Conservation (phyloP, 2,329 filamentous ascomycete genomes). For the Botrytis hyacinthi region DNA sequence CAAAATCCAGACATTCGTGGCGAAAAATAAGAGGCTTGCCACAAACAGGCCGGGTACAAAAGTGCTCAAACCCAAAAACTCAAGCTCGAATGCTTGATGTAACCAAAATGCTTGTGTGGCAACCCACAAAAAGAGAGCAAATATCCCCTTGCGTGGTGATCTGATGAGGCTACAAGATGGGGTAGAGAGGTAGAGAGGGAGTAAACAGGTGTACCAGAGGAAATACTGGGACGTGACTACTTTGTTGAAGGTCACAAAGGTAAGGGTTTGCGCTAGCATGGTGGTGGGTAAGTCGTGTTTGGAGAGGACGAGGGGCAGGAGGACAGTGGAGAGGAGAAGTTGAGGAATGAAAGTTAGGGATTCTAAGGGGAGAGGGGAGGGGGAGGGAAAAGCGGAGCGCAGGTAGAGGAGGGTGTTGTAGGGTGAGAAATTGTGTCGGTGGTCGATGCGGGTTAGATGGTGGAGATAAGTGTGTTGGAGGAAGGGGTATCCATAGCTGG, state of each 20-base stretch:
- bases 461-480: conserved; percentile 89
- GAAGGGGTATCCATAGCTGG: conserved; percentile 75
- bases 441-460: conserved; percentile 88
- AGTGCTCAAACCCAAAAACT: conserved; percentile 77
- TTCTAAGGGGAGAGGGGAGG: conserved; percentile 53
- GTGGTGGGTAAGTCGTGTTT: conserved; percentile 78
- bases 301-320: conserved; percentile 73
- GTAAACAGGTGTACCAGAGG: conserved; percentile 93
- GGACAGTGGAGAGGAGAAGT: conserved; percentile 71
- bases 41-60: conserved; percentile 84
- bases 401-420: conserved; percentile 93
- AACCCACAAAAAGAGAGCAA: conserved; percentile 71
- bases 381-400: conserved; percentile 59
- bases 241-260: conserved; percentile 97
- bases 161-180: conserved; percentile 75
- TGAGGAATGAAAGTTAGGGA: conserved; percentile 88
- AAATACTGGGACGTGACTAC: conserved; percentile 76
- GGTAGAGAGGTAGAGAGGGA: conserved; percentile 83
- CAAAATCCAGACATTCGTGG: conserved; percentile 83
- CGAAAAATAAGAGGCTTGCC: conserved; percentile 75
- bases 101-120: conserved; percentile 72
- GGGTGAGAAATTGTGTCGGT: conserved; percentile 96
- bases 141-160: conserved; percentile 58
- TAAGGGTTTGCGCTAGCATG: conserved; percentile 94
- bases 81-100: conserved; percentile 70